Conservation (phyloP, 805 yeast species). For the Barnettozyma sp. region DNA sequence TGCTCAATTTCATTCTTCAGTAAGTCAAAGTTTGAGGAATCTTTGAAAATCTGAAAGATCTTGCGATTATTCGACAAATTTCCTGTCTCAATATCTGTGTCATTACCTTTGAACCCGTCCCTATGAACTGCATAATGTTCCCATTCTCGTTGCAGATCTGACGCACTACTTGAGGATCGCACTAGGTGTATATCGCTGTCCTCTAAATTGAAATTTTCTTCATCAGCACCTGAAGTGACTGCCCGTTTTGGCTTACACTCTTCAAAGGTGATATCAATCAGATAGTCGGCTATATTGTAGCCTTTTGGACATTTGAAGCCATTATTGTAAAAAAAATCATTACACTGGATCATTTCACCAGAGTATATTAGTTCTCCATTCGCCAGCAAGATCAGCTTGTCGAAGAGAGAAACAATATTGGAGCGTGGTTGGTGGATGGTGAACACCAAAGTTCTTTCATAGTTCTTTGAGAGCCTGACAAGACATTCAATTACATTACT, state of each 20-base stretch:
- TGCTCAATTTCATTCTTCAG: conserved; percentile 28
- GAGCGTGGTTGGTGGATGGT: conserved; percentile 97
- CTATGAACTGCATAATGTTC: conserved; percentile 78
- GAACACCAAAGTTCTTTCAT: conserved; percentile 81
- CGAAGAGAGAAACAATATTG: conserved; percentile 88
- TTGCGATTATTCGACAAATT: conserved; percentile 12
- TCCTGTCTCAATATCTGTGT: conserved; percentile 6
- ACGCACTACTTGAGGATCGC: conserved; percentile 24
- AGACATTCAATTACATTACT: conserved; percentile 82
- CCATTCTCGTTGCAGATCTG: conserved; percentile 75
- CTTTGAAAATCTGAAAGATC: conserved; percentile 27
- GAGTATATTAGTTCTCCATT: conserved; percentile 84
- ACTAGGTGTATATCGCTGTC: conserved; percentile 27
- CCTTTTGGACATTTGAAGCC: conserved; percentile 86
- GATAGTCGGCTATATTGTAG: conserved; percentile 87
- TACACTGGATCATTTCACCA: conserved; percentile 72
- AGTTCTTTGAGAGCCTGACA: conserved; percentile 70
- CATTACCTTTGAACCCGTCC: conserved; percentile 32
- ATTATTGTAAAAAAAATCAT: conserved; percentile 63
- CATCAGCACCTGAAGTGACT: conserved; percentile 23
- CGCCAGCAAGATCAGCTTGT: conserved; percentile 70
- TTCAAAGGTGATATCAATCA: conserved; percentile 84
- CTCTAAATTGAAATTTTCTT: conserved; percentile 25
- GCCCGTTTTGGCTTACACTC: conserved; percentile 16
- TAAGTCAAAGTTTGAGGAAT: conserved; percentile 27